Conservation (phyloP, 2,329 filamentous ascomycete species). For the Intubia oerlemansii region DNA sequence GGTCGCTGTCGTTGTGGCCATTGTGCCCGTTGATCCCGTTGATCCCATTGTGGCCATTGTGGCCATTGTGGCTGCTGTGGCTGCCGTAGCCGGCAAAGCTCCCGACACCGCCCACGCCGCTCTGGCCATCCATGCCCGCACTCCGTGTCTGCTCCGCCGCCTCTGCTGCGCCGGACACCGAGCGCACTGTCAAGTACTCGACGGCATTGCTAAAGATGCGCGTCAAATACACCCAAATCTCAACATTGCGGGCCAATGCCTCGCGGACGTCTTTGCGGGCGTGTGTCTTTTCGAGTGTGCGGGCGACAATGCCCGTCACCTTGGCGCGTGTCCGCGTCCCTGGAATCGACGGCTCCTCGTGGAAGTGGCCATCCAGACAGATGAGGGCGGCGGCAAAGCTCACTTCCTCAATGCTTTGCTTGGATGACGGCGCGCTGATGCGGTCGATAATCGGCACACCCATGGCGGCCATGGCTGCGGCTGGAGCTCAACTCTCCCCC, state of each 20-base stretch:
- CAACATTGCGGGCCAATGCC: slow-evolving; percentile 37
- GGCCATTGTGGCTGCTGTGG: neutral
- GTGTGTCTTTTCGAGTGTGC: slow-evolving; percentile 42
- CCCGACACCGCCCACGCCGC: too few relatives aligned
- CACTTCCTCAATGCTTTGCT: slow-evolving; percentile 39
- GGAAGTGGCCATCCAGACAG: slow-evolving; percentile 40
- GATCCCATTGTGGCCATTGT: neutral
- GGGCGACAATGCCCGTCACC: slow-evolving; percentile 34
- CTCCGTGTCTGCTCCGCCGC: too few relatives aligned
- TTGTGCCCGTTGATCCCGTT: slow-evolving; percentile 2
- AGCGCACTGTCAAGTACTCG: slow-evolving; percentile 35
- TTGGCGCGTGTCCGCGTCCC: slow-evolving; percentile 31
- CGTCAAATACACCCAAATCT: slow-evolving; percentile 43
- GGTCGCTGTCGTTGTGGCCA: slow-evolving; percentile 30
- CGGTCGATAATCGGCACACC: slow-evolving; percentile 9
- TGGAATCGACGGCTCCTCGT: slow-evolving; percentile 28
- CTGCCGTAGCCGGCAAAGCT: neutral
- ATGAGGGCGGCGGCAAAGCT: slow-evolving; percentile 38
- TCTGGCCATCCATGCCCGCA: slow-evolving; percentile 19
- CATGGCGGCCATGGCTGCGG: slow-evolving; percentile 7
- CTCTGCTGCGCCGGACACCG: slow-evolving; percentile 20
- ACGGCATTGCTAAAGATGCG: slow-evolving; percentile 39
- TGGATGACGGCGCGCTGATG: slow-evolving; percentile 8
- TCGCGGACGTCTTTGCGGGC: slow-evolving; percentile 40
- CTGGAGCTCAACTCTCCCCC: too few relatives aligned